Percentiles rank a stretch among this genome's conserved stretches.
Conservation (phyloP, 2,329 filamentous ascomycete genomes). For the Chaetomiaceae sp. region DNA sequence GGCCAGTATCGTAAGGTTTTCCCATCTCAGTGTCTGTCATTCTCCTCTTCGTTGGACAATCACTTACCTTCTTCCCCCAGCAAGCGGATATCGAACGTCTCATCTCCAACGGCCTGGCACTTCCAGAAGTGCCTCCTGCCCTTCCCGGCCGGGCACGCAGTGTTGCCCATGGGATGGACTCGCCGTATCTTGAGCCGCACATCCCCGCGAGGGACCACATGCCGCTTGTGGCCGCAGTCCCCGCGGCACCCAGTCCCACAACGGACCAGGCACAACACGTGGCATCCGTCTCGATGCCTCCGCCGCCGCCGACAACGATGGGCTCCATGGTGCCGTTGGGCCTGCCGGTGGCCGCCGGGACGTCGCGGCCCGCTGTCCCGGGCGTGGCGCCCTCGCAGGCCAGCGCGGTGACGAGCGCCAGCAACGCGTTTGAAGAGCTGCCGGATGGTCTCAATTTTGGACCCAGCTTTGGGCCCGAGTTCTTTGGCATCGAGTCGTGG, state of each 20-base stretch:
- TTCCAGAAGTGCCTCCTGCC: constrained; percentile 10
- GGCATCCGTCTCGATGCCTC: constrained; percentile 7
- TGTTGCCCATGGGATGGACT: neutral
- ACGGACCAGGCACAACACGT: neutral
- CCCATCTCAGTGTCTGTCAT: too few relatives aligned
- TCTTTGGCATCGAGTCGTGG: constrained; percentile 23
- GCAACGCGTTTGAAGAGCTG: constrained; percentile 34
- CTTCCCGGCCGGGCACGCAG: constrained; percentile 8
- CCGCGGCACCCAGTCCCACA: neutral
- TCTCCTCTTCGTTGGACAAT: neutral
- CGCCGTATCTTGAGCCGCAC: constrained; percentile 2
- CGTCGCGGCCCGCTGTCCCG: neutral
- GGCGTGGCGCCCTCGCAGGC: constrained; percentile 22
- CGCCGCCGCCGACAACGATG: constrained; percentile 5
- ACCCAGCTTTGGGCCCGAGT: constrained; percentile 29
- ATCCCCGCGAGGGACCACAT: neutral
- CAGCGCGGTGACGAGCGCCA: constrained; percentile 28
- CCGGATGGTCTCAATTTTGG: constrained; percentile 34
- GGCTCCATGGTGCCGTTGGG: constrained; percentile 9
- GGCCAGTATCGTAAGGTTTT: constrained; percentile 41
- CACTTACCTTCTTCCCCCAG: constrained; percentile 8
- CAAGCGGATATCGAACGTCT: constrained; percentile 48
- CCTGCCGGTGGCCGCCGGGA: constrained; percentile 7
- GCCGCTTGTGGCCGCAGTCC: neutral
- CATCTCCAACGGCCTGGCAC: constrained; percentile 32